Conservation (phyloP, 768 basidiomycete genomes). For the Boletus huronensis region DNA sequence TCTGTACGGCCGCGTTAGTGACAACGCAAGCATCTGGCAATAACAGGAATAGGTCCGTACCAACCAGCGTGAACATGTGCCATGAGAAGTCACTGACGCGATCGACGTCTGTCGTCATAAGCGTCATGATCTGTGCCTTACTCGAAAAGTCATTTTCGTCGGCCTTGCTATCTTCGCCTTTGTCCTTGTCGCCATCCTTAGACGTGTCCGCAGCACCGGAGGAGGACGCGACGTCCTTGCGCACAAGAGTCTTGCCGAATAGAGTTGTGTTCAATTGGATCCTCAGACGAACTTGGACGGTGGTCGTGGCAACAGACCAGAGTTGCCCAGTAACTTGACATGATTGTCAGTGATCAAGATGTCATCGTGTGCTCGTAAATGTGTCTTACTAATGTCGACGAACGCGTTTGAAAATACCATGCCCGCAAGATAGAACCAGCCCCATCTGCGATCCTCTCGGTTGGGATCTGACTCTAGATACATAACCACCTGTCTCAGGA, state of each 20-base stretch:
- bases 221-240: conserved; percentile 81
- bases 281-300: conserved; percentile 64
- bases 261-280: conserved; percentile 81
- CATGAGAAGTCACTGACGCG: conserved; percentile 81
- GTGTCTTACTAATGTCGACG: conserved; percentile 40
- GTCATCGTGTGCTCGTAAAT: background rate
- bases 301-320: conserved; percentile 67
- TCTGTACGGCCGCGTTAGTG: conserved; percentile 38
- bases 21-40: background rate
- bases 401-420: conserved; percentile 45
- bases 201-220: conserved; percentile 31
- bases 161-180: conserved; percentile 13
- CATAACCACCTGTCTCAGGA: conserved; percentile 54
- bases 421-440: conserved; percentile 64
- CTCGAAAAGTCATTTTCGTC: conserved; percentile 59
- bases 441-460: conserved; percentile 60
- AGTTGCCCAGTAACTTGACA: conserved; percentile 62
- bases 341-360: conserved; percentile 4
- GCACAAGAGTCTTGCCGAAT: conserved; percentile 80
- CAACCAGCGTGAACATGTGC: conserved; percentile 73
- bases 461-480: conserved; percentile 65
- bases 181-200: conserved; percentile 20
- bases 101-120: conserved; percentile 95
- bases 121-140: conserved; percentile 85
- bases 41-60: conserved; percentile 34